Evolutionary conservation across 106 monocot species (phyloP), one percentile per base, ranked within the genome.

Genomic region (Ottelia alismoides): DNA sequence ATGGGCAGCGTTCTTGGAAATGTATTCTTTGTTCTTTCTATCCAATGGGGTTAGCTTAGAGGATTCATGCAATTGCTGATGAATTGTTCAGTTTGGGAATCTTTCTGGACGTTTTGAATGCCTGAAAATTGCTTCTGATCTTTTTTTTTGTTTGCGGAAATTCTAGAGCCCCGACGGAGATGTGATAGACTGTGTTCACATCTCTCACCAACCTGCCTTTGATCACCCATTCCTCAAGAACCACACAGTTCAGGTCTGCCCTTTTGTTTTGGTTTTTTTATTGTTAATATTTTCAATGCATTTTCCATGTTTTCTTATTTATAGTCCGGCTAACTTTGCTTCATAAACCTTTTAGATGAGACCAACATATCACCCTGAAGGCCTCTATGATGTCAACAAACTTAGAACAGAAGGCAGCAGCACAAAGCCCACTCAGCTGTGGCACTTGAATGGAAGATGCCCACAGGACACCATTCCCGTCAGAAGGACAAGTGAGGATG

Each of bases 391-490:
- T 25, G 58, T 35, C 17, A 59, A n/a, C 22, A 45, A 59, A 26
- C 25, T 25, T 7, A 43, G 22, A 22, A 25, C 21, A 45, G 27
- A 26, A 1, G 25, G 44, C 31, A 23, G 26, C 26, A 45, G 25
- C 9, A 25, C 11, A 18, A 59, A 35, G 25, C 27, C 58, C 40
- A 59, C 45, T n/a, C n/a, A n/a, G n/a, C n/a, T n/a, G n/a, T n/a
- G n/a, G n/a, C n/a, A n/a, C n/a, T n/a, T n/a, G n/a, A n/a, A 45
- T 27, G 58, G 58, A 26, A 43, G 58, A 45, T 59, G 58, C 44
- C 58, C 58, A 9, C 45, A 59, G 58, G 17, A 45, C 14, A 59
- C 58, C 2, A 59, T 59, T 17, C 58, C 58, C 22, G 46, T 59
- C 45, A 43, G 58, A 27, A n/a, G 58, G 19, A 59, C 58, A 25